phyloP scores from a whole-genome alignment of 192 early-diverging fungal species.

The Geranomyces michiganensis region DNA sequence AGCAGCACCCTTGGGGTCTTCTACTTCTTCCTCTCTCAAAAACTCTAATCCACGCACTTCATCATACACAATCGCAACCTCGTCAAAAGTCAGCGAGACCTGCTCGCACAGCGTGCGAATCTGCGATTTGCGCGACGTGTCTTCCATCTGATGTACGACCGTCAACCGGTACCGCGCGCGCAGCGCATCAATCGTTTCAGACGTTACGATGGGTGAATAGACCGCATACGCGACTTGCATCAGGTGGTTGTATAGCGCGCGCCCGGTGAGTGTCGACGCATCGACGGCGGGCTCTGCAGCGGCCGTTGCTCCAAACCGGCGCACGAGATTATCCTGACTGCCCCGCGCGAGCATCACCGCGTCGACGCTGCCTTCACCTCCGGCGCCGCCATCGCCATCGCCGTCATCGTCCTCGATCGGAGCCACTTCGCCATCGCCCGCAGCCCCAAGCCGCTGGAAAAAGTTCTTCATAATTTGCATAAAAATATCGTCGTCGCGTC shows the following conservation, averaged over 20 bases:
- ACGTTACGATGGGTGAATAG: conserved; percentile 44
- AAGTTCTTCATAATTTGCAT: conserved; percentile 56
- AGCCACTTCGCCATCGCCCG: conserved; percentile 17
- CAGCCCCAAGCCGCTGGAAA: conserved; percentile 49
- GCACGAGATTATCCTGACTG: conserved; percentile 19
- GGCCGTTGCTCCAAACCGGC: conserved; percentile 1
- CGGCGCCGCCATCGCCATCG: not conserved
- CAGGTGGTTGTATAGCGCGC: conserved; percentile 44
- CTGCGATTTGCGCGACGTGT: conserved; percentile 54
- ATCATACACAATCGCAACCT: conserved; percentile 56
- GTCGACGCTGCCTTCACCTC: too few species aligned
- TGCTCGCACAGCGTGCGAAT: conserved; percentile 59
- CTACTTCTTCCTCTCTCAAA: conserved; percentile 48
- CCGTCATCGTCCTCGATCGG: conserved; percentile 5
- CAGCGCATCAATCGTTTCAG: conserved; percentile 54
- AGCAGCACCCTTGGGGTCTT: conserved; percentile 34
- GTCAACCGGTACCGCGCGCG: conserved; percentile 49
- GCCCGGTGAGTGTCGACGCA: conserved; percentile 40
- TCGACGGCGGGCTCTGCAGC: conserved; percentile 16
- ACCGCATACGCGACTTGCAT: conserved; percentile 46
- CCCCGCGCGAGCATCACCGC: not conserved
- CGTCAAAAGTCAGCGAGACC: conserved; percentile 54
- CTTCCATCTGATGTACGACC: conserved; percentile 65
- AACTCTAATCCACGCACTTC: conserved; percentile 52
- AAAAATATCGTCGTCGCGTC: conserved; percentile 61